Evolutionary conservation across 1,139 yeast species (phyloP), one percentile per base, ranked within the genome.

Genomic region (Pneumocystis jirovecii): DNA sequence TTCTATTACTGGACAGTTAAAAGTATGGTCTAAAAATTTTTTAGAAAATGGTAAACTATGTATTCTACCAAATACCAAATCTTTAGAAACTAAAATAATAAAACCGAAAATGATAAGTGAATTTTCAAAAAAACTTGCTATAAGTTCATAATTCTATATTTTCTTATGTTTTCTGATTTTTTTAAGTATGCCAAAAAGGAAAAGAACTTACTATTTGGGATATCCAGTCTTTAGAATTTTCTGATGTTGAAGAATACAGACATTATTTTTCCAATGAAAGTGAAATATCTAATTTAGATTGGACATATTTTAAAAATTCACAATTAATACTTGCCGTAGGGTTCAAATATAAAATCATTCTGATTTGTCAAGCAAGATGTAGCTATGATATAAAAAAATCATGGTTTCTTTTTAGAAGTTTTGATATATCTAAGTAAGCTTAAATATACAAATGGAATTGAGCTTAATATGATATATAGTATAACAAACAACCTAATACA

Each of bases 321-420:
- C 93, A 87, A 74, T 87, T 90, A 62, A 82, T 91, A 12, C 77
- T 91, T 40, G 87, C 96, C 0, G 84, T 90, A 44, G 96, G 96
- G 0, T 90, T 89, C 70, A 76, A 77, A 12, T 76, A 83, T 25
- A 79, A 80, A 67, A 88, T 87, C 0, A 74, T 85, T 4, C 75
- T 89, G 17, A 89, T 86, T 72, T 85, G 96, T 0, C 96, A 90
- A 73, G 77, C 89, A 68, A 81, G 97, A 66, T 89, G 87, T 73
- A 97, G 91, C 72, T 91, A 91, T 73, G 89, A 96, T 71, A 79
- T 80, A 39, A 80, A 85, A 0, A 93, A 96, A 0, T 81, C 93
- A 0, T 91, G 87, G 80, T 83, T 87, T 0, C 85, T 88, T 0
- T 82, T 91, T 68, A 86, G 89, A 71, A 82, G 82, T 66, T 82